These are phyloP conservation scores for Blastobotrys ciferrii DNA, from an alignment of 1,139 yeast species.

Conservation along the genomic window DNA sequence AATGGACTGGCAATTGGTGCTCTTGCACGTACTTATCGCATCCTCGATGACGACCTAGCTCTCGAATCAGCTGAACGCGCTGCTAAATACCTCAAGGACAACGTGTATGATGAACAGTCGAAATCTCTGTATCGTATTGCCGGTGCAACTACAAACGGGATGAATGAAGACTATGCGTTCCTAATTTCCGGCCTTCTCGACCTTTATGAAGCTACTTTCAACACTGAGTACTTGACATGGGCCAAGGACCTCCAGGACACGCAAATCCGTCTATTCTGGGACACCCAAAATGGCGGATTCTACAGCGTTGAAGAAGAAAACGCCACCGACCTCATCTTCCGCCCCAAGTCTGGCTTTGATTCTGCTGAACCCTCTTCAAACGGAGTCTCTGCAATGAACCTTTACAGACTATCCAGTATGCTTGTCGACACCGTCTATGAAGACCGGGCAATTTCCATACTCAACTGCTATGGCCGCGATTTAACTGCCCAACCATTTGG, in stretches of 20 bases:
- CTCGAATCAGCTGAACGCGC: constrained; percentile 31
- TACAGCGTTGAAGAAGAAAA: constrained; percentile 28
- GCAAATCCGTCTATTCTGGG: constrained; percentile 38
- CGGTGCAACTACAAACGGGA: constrained; percentile 28
- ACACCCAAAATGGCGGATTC: constrained; percentile 36
- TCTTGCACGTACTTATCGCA: constrained; percentile 34
- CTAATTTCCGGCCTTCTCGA: constrained; percentile 38
- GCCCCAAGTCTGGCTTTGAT: constrained; percentile 41
- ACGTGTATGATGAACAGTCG: constrained; percentile 27
- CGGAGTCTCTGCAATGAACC: constrained; percentile 37
- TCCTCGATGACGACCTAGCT: constrained; percentile 24
- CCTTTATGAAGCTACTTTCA: constrained; percentile 36
- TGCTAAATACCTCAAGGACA: constrained; percentile 29
- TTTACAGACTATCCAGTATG: constrained; percentile 32
- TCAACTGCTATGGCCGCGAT: constrained; percentile 34
- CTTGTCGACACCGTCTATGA: constrained; percentile 27
- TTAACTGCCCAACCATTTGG: constrained; percentile 37
- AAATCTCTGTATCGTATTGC: constrained; percentile 26
- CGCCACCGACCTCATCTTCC: constrained; percentile 30
- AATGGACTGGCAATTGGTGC: constrained; percentile 40
- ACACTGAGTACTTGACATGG: constrained; percentile 32
- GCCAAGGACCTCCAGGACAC: constrained; percentile 36
- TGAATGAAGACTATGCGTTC: constrained; percentile 41
- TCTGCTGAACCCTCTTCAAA: constrained; percentile 42
- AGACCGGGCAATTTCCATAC: constrained; percentile 27